Conservation (phyloP, 768 basidiomycete species). For the Boletus eberwhitei region DNA sequence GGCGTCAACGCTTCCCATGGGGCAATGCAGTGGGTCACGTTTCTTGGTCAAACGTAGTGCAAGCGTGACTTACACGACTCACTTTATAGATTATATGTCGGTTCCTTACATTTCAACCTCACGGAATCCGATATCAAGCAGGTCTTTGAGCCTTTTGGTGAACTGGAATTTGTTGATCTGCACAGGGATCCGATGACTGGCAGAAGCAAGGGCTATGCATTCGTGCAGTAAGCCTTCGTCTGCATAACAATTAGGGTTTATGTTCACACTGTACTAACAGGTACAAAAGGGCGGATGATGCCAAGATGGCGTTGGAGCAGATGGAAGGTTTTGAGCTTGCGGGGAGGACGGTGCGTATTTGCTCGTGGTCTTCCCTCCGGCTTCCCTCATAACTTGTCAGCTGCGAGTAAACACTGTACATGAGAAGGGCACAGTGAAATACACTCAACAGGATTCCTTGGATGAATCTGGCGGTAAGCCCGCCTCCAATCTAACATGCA, state of each 20-base stretch:
- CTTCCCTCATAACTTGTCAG: conserved; percentile 35
- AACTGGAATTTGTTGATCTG: conserved; percentile 97
- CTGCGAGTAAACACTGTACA: conserved; percentile 90
- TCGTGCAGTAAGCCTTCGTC: conserved; percentile 74
- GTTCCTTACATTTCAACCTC: conserved; percentile 94
- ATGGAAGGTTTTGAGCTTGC: conserved; percentile 99
- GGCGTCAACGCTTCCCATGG: conserved; percentile 79
- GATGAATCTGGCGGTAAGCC: conserved; percentile 85
- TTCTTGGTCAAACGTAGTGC: conserved; percentile 14
- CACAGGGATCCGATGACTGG: conserved; percentile 94
- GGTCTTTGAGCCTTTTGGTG: conserved; percentile 98
- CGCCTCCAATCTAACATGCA: not conserved
- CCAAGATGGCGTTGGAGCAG: conserved; percentile 94
- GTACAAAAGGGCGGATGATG: conserved; percentile 89
- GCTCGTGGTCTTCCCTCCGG: conserved; percentile 10
- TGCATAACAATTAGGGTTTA: not conserved
- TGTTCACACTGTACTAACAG: conserved; percentile 36
- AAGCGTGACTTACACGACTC: conserved; percentile 9
- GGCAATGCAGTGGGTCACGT: conserved; percentile 73
- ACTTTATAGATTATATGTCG: conserved; percentile 81
- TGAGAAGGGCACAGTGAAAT: conserved; percentile 78
- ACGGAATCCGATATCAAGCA: conserved; percentile 97
- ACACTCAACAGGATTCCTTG: conserved; percentile 73
- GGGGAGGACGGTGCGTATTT: conserved; percentile 71
- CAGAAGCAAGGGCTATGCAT: conserved; percentile 96